Evolutionary conservation across 1,139 yeast genomes (phyloP).

Genomic region (Pichia sp.): DNA sequence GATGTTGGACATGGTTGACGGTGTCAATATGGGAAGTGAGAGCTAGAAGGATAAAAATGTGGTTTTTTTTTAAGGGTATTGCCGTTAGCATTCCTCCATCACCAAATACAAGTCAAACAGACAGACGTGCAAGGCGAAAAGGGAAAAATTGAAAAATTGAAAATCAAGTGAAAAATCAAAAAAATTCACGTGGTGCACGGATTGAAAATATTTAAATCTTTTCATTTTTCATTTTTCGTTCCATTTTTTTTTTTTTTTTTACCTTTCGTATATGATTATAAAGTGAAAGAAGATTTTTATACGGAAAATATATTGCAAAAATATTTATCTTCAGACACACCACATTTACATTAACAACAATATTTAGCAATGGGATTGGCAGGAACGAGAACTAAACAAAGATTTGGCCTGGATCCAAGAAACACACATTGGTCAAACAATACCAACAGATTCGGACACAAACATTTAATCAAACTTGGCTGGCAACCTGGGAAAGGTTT

Average conservation of each 20-base stretch:
- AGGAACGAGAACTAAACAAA: slow-evolving; percentile 72
- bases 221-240: background rate
- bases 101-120: too few species aligned
- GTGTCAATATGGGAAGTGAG: too few species aligned
- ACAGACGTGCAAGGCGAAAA: background rate
- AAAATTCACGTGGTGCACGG: background rate
- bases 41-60: background rate
- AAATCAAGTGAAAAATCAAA: background rate
- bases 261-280: background rate
- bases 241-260: background rate
- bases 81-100: background rate
- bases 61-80: too few species aligned
- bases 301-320: too few species aligned
- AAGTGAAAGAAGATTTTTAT: too few species aligned
- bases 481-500: slow-evolving; percentile 92
- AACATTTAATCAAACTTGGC: slow-evolving; percentile 73
- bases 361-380: slow-evolving; percentile 93
- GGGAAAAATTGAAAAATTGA: background rate
- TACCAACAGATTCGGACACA: slow-evolving; percentile 79
- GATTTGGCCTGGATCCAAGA: slow-evolving; percentile 89
- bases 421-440: slow-evolving; percentile 94
- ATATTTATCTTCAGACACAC: background rate
- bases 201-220: background rate
- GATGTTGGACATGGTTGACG: slow-evolving; percentile 45
- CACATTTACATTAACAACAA: too few species aligned